Conservation (phyloP, 73 alveolate species). For the Symbiodinium natans region DNA sequence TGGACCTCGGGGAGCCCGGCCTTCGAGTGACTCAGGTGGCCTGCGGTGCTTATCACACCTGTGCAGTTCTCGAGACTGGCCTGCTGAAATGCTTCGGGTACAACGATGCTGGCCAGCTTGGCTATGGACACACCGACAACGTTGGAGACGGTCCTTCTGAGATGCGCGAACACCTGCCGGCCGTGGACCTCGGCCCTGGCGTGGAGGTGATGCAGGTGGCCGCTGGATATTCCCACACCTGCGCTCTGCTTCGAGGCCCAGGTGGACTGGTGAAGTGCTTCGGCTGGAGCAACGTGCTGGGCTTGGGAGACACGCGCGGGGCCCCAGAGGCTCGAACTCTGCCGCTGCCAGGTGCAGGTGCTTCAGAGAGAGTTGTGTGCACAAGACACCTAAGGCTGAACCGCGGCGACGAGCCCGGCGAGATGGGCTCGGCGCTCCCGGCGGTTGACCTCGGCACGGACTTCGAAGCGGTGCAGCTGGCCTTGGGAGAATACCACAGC, state of each 20-base stretch:
- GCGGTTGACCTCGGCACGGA: background rate
- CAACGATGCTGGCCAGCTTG: background rate
- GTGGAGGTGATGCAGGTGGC: constrained; percentile 24
- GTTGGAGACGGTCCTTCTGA: background rate
- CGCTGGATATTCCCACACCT: background rate
- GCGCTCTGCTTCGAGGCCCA: constrained; percentile 1
- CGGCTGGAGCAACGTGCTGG: background rate
- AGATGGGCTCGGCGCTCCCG: background rate
- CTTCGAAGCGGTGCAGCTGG: background rate
- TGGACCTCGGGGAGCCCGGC: background rate
- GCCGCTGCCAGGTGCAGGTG: too few relatives aligned
- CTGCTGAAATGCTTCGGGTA: background rate
- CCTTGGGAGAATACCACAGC: background rate
- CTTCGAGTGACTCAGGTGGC: background rate
- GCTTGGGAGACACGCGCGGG: background rate
- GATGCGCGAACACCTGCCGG: background rate
- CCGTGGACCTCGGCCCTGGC: background rate
- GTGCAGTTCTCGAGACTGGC: background rate
- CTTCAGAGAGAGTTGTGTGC: too few relatives aligned
- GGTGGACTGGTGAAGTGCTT: too few relatives aligned
- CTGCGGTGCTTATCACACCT: background rate
- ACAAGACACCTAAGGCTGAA: background rate
- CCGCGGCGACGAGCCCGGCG: background rate
- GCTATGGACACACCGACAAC: background rate
- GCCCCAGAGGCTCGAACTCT: background rate